Percentiles rank a stretch among this genome's conserved stretches.
phyloP scores from a whole-genome alignment of 2,329 filamentous ascomycete species.

The Dactylellina parvicollis region DNA sequence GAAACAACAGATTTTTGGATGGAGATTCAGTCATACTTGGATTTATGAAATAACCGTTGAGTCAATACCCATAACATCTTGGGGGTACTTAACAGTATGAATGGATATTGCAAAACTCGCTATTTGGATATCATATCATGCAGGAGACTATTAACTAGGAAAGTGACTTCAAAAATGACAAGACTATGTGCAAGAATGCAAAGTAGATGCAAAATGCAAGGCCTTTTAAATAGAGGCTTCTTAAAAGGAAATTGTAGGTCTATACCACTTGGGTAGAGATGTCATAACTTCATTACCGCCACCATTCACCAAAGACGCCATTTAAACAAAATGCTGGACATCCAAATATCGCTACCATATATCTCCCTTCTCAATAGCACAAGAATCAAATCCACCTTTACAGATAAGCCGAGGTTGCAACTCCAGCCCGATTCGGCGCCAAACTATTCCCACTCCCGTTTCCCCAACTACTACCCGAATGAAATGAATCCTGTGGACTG shows the following conservation, averaged over 20 bases:
- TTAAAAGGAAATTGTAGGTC: neutral
- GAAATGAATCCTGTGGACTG: slow-evolving; percentile 4
- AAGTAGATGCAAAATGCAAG: too few relatives aligned
- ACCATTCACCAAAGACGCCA: neutral
- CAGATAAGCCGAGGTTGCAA: slow-evolving; percentile 24
- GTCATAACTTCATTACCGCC: too few relatives aligned
- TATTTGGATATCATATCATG: neutral
- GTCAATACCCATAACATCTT: too few relatives aligned
- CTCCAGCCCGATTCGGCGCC: neutral
- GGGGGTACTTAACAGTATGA: too few relatives aligned
- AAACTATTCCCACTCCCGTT: slow-evolving; percentile 23
- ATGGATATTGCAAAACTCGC: too few relatives aligned
- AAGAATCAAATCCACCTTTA: slow-evolving; percentile 5
- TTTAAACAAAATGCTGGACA: neutral
- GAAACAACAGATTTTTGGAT: too few relatives aligned
- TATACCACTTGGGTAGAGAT: neutral
- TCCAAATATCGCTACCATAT: neutral
- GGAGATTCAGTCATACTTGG: too few relatives aligned
- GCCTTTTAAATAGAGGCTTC: too few relatives aligned
- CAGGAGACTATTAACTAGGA: neutral
- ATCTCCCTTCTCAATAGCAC: neutral
- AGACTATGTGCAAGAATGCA: too few relatives aligned
- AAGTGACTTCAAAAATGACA: too few relatives aligned
- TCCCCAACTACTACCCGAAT: slow-evolving; percentile 12
- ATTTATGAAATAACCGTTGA: too few relatives aligned